A percentile compares a stretch with the other conserved stretches of the same genome.
phyloP scores from a whole-genome alignment of 176 grass and related monocot species.

The Musa acuminata region DNA sequence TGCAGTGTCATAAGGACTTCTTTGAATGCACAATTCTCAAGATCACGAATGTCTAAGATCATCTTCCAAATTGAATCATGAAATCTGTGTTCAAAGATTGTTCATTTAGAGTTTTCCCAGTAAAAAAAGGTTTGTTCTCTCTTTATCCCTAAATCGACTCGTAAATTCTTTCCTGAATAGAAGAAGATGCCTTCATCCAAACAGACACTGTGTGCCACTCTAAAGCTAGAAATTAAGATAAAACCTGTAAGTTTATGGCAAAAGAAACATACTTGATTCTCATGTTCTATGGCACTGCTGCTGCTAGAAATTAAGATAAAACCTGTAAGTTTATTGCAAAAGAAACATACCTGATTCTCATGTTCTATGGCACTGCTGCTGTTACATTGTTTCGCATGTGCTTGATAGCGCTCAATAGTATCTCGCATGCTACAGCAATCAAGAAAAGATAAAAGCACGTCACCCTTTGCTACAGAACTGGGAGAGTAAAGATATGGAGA shows the following conservation, averaged over 20 bases:
- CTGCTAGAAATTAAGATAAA: not conserved
- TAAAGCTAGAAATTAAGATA: not conserved
- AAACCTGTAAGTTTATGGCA: slow-evolving; percentile 1
- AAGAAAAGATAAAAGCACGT: not conserved
- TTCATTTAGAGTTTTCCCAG: too few relatives aligned
- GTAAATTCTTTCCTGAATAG: not conserved
- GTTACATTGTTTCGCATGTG: slow-evolving; percentile 35
- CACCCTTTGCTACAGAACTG: not conserved
- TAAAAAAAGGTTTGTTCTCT: too few relatives aligned
- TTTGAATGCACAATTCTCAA: too few relatives aligned
- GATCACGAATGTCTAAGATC: too few relatives aligned
- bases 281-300: slow-evolving; percentile 35
- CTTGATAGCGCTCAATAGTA: slow-evolving; percentile 56
- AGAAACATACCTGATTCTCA: slow-evolving; percentile 42
- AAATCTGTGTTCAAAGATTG: too few relatives aligned
- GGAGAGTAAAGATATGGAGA: slow-evolving; percentile 13
- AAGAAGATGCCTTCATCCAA: not conserved
- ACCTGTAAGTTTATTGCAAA: not conserved
- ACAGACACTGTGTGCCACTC: too few relatives aligned
- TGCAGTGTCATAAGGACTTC: too few relatives aligned
- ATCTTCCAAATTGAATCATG: too few relatives aligned
- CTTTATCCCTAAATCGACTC: too few relatives aligned
- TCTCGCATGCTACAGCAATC: slow-evolving; percentile 37
- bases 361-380: slow-evolving; percentile 34
- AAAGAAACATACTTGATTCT: slow-evolving; percentile 38